phyloP scores from a whole-genome alignment of 371 early-diverging fungal genomes.

The Phascolomyces articulosus region DNA sequence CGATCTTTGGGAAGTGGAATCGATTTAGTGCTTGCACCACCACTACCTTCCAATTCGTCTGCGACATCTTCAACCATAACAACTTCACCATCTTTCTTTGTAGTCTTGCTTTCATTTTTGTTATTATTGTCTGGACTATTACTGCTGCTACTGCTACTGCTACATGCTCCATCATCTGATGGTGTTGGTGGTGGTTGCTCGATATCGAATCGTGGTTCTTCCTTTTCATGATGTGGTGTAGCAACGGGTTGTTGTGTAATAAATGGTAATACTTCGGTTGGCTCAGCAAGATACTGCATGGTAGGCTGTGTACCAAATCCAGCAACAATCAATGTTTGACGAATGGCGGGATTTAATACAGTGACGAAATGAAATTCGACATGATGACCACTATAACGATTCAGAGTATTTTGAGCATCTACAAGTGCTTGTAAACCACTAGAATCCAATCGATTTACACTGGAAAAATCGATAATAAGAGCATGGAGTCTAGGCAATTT shows the following conservation, averaged over 20 bases:
- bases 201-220: neutral
- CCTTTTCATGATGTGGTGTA: conserved; percentile 25
- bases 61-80: neutral
- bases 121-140: neutral
- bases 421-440: conserved; percentile 67
- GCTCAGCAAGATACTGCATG: neutral
- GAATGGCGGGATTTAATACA: conserved; percentile 37
- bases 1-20: conserved; percentile 21
- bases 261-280: conserved; percentile 41
- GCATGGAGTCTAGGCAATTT: conserved; percentile 56
- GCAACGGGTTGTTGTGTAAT: conserved; percentile 26
- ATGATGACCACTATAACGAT: conserved; percentile 54
- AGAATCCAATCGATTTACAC: conserved; percentile 65
- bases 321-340: conserved; percentile 38
- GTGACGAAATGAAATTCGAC: conserved; percentile 58
- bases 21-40: neutral
- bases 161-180: neutral
- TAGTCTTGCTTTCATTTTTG: neutral
- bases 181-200: neutral
- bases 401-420: conserved; percentile 54
- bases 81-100: neutral
- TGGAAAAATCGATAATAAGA: conserved; percentile 66
- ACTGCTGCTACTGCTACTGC: neutral
- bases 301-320: conserved; percentile 45
- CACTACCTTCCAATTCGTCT: neutral